phyloP scores from a whole-genome alignment of 352 stramenopile genomes.

The Blastocystis sp. region DNA sequence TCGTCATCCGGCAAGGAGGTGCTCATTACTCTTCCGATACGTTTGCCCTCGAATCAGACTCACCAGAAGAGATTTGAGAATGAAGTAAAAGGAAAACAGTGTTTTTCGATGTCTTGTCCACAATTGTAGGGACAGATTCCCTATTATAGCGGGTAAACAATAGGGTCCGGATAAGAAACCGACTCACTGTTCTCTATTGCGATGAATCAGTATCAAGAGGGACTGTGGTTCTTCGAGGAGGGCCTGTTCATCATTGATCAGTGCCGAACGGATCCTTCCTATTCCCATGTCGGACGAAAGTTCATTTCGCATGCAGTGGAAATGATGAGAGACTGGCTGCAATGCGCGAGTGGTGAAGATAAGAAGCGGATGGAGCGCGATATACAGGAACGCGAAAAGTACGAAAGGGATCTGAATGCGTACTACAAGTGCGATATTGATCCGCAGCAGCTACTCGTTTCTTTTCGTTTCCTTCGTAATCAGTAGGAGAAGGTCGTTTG shows the following conservation, averaged over 20 bases:
- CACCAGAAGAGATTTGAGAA: too few relatives aligned
- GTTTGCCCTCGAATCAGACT: too few relatives aligned
- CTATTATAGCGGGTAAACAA: not conserved
- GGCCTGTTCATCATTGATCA: not conserved
- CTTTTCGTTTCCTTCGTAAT: not conserved
- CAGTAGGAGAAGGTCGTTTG: not conserved
- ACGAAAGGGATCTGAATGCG: not conserved
- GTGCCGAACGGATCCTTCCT: not conserved
- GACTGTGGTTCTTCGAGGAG: not conserved
- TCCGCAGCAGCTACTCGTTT: not conserved
- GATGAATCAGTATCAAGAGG: not conserved
- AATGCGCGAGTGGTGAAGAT: not conserved
- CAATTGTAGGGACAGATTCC: not conserved
- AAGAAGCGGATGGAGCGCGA: not conserved
- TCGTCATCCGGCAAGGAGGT: not conserved
- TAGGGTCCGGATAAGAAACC: not conserved
- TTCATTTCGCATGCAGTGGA: not conserved
- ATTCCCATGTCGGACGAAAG: not conserved
- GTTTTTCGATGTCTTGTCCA: too few relatives aligned
- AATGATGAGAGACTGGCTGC: not conserved
- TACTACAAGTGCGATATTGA: not conserved
- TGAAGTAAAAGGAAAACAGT: too few relatives aligned
- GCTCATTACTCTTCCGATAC: not conserved
- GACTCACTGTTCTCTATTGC: not conserved
- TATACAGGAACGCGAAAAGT: not conserved